Base-by-base conservation (phyloP, 768 basidiomycete genomes). In the Boletales sp. region DNA sequence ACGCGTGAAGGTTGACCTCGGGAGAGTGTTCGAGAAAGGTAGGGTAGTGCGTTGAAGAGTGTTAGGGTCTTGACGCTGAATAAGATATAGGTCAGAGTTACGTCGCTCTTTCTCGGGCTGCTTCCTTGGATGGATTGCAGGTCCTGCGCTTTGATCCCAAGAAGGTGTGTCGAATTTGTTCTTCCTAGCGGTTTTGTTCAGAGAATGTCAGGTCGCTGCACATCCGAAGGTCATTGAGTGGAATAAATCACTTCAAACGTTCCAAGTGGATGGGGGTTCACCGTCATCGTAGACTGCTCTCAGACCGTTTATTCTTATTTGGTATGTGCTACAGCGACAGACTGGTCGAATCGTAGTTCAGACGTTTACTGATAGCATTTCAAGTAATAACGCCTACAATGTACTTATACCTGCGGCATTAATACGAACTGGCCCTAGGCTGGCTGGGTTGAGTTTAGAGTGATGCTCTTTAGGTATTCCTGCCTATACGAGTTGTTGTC, bases 401-500 rank as follows among this genome's bases (percentile, higher is more conserved):
- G 13, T 39, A 41, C 19, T 41, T 34, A 37, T 14, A 56, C 17
- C 15, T 34, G 43, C 31, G 41, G 13, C 17, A 9, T 2, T 19
- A 12, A 34, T 21, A 19, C 15, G 13, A 31, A 41, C 31, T 30
- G 28, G 39, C 41, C 12, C 34, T 21, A 21, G 21, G 21, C 21
- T 21, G 25, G 12, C 30, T 46, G 18, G 12, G 18, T 8, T 53
- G 46, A 64, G 50, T 57, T 60, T 17, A 79, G 72, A 30, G 72
- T 61, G 19, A 86, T 69, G 41, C 58, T 72, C 57, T 74, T 69
- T 50, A 90, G 64, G 59, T 93, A 92, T 10, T 77, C 72, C 9
- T 80, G 21, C 15, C 91, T 74, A 68, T 77, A 77, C 6, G 74
- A 72, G 62, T 90, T 91, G 18, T 44, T 58, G 36, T 93, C 91